phyloP scores from a whole-genome alignment of 768 basidiomycete species.

The Trametes meyenii region DNA sequence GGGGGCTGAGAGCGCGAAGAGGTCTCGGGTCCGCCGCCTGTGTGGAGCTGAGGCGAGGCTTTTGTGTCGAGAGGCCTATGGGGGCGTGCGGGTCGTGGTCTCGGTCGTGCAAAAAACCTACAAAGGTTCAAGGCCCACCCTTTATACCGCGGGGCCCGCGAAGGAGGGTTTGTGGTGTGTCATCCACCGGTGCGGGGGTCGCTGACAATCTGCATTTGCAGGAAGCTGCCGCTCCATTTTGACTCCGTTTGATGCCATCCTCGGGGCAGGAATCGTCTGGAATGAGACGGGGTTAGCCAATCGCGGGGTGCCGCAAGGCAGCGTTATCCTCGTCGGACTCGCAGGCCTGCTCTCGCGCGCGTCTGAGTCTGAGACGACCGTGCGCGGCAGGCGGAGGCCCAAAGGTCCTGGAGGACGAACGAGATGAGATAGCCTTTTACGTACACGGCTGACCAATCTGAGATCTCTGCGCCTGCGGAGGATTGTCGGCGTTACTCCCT shows the following conservation, averaged over 20 bases:
- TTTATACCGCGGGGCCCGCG: constrained; percentile 8
- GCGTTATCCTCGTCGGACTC: neutral
- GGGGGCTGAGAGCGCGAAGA: neutral
- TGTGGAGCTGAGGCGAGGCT: neutral
- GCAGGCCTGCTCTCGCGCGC: too few relatives aligned
- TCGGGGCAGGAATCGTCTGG: neutral
- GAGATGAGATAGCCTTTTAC: constrained; percentile 7
- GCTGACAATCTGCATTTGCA: neutral
- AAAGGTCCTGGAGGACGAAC: too few relatives aligned
- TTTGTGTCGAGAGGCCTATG: neutral
- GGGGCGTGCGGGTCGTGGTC: neutral
- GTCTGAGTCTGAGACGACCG: too few relatives aligned
- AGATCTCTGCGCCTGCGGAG: constrained; percentile 6
- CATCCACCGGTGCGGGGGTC: constrained; percentile 6
- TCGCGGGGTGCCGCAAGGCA: neutral
- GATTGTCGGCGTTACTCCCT: constrained; percentile 5
- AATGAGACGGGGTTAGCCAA: constrained; percentile 1
- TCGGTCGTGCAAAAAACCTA: neutral
- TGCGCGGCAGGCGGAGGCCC: too few relatives aligned
- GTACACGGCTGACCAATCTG: constrained; percentile 3
- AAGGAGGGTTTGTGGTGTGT: constrained; percentile 2
- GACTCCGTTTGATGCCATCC: neutral
- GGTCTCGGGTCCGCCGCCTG: neutral
- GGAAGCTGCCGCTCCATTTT: too few relatives aligned
- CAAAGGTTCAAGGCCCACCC: neutral